Percentiles rank a stretch among this genome's conserved stretches.
phyloP scores from a whole-genome alignment of 2,329 filamentous ascomycete species.

The Penicillium decumbens region DNA sequence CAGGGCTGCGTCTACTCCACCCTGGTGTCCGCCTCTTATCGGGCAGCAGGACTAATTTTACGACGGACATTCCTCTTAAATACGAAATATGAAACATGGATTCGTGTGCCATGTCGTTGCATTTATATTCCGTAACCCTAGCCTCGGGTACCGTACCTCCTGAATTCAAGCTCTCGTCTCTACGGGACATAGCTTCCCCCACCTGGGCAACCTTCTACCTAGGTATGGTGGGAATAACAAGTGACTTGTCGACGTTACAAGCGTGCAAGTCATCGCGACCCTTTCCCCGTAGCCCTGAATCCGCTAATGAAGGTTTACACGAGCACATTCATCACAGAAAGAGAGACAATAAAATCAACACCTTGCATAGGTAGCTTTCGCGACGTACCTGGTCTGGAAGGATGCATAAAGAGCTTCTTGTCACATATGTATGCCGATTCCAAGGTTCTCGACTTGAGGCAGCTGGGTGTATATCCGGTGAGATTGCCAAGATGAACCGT shows the following conservation, averaged over 20 bases:
- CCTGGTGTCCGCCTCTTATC: conserved; percentile 40
- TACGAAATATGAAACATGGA: neutral
- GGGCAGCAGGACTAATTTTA: conserved; percentile 45
- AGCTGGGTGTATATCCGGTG: neutral
- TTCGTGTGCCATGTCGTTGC: neutral
- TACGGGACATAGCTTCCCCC: neutral
- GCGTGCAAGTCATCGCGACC: no score
- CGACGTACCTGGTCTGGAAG: neutral
- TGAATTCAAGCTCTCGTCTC: neutral
- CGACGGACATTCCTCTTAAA: conserved; percentile 38
- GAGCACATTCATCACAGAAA: no score
- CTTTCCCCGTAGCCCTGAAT: no score
- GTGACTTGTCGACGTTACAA: no score
- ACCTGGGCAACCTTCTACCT: no score
- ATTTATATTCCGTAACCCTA: neutral
- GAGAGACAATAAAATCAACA: no score
- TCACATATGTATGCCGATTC: no score
- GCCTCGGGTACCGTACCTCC: no score
- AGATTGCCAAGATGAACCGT: neutral
- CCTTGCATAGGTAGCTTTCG: no score
- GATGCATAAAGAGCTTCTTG: neutral
- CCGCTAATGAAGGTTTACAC: no score
- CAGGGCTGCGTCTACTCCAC: conserved; percentile 49
- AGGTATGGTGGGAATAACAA: no score
- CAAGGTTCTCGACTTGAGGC: no score